Evolutionary conservation across 495 filamentous ascomycete species (phyloP).

Genomic region (Xylaria sp.): DNA sequence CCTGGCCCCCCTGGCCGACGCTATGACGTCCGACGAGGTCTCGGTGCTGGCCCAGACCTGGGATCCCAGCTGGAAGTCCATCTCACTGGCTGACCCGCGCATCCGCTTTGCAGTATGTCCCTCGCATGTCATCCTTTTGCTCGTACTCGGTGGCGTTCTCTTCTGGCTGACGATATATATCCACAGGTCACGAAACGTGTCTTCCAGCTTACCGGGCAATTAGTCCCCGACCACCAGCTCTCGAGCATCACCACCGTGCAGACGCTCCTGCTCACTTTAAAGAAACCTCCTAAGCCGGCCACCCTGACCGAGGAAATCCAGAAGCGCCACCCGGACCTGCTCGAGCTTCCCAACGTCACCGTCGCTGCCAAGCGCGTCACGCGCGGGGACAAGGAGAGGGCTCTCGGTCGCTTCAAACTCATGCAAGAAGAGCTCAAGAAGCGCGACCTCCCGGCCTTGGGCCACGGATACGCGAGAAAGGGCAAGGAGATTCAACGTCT

Average conservation of each 20-base stretch:
- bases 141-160: background rate
- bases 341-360: constrained; percentile 71
- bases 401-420: constrained; percentile 83
- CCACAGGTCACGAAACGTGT: constrained; percentile 76
- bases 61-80: constrained; percentile 58
- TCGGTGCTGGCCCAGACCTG: constrained; percentile 42
- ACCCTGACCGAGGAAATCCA: constrained; percentile 56
- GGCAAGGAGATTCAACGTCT: constrained; percentile 31
- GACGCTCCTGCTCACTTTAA: constrained; percentile 60
- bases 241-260: constrained; percentile 58
- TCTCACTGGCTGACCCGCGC: constrained; percentile 62
- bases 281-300: constrained; percentile 64
- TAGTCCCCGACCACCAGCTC: constrained; percentile 72
- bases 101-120: constrained; percentile 78
- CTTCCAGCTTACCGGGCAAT: constrained; percentile 76
- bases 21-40: constrained; percentile 32
- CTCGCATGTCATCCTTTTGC: background rate
- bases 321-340: constrained; percentile 50
- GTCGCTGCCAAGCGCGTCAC: constrained; percentile 66
- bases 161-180: background rate
- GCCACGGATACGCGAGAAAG: constrained; percentile 38
- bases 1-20: background rate
- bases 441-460: constrained; percentile 61
- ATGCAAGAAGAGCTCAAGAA: constrained; percentile 75
- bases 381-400: constrained; percentile 72